Evolutionary conservation across 352 stramenopile species (phyloP).

Genomic region (Globisporangium spinosum): DNA sequence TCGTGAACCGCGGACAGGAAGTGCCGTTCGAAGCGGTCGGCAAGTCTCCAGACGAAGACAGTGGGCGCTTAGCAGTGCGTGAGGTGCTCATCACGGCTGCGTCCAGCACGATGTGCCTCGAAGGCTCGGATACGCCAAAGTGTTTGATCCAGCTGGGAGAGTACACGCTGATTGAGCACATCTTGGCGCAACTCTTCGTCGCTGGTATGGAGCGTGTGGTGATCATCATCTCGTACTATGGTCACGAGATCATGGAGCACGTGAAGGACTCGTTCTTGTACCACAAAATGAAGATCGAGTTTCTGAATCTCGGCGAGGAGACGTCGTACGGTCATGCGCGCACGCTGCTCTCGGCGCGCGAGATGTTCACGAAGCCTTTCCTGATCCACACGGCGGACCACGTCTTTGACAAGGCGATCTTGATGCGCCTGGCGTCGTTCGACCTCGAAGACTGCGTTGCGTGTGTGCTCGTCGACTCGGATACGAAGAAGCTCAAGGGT

Average conservation of each 20-base stretch:
- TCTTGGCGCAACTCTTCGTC: conserved; percentile 76
- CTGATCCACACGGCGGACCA: conserved; percentile 85
- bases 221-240: conserved; percentile 82
- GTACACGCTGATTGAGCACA: conserved; percentile 80
- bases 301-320: conserved; percentile 78
- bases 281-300: conserved; percentile 77
- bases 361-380: conserved; percentile 77
- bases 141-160: conserved; percentile 71
- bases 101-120: conserved; percentile 75
- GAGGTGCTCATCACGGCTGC: conserved; percentile 79
- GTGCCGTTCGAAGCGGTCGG: conserved; percentile 78
- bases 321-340: conserved; percentile 71
- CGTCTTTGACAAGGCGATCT: conserved; percentile 78
- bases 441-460: conserved; percentile 67
- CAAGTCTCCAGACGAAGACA: conserved; percentile 33
- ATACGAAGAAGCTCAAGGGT: conserved; percentile 53
- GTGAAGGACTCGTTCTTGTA: conserved; percentile 75
- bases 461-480: conserved; percentile 72
- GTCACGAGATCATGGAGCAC: conserved; percentile 76
- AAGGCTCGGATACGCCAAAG: conserved; percentile 76
- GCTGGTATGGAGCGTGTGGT: conserved; percentile 81
- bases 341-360: conserved; percentile 68
- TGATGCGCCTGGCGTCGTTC: conserved; percentile 64
- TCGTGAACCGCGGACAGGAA: conserved; percentile 72
- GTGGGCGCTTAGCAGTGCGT: conserved; percentile 31